Base-by-base conservation (phyloP, 83 land plant genomes). In the Picea mariana region DNA sequence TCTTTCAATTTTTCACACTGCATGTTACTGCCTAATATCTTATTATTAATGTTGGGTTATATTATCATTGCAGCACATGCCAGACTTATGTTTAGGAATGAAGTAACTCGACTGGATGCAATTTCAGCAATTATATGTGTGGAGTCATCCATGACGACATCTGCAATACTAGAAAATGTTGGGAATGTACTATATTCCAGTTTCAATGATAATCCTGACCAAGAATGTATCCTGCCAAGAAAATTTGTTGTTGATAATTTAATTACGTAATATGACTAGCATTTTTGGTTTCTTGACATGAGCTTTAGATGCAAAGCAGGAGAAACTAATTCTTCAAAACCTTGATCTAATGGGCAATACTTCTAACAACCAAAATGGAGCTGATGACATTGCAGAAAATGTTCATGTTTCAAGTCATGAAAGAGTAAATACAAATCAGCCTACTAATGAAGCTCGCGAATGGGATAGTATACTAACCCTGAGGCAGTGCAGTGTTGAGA, bases 81-180 rank as follows among this genome's bases (percentile, higher is more conserved):
- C 42, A 93, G 98, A 78, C 87, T 97, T 12, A 95, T 97, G 99
- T 97, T 91, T 88, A 86, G 99, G 81, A 86, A 94, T 78, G 94
- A 97, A 82, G 99, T 97, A 52, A 92, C 87, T n/a, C 86, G 75
- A 76, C 83, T 89, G 6, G 99, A 97, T 90, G 99, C 99, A 9
- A 87, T 97, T 62, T 91, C 98, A 24, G 99, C 99, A 49, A 89
- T 97, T 80, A 80, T 97, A 58, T 97, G 99, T 83, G 88, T 95
- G 81, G 99, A 97, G 81, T 95, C 99, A 84, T 97, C 99, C 59
- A 97, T 97, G 99, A 97, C 95, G 9, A 95, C 95, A 49, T 97
- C 99, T 52, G 96, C 99, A 9, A 90, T 97, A 27, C 96, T 97
- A 31, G 98, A 97, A 34, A 88, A 87, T 64, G 90, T 88, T 83